A percentile compares a stretch with the other conserved stretches of the same genome.
Conservation (phyloP, 306 rosid species). For the Trifolium pratense region DNA sequence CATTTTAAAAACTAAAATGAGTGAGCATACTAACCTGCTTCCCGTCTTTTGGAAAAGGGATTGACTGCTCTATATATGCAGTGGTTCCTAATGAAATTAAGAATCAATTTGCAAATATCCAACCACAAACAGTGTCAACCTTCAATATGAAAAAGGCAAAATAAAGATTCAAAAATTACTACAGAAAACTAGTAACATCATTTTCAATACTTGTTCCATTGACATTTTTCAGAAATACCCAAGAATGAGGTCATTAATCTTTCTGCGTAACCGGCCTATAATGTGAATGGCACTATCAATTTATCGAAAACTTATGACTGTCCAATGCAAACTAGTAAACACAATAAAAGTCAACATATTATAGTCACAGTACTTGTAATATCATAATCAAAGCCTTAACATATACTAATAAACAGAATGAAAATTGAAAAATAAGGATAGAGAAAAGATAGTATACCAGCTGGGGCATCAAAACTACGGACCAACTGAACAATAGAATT, state of each 20-base stretch:
- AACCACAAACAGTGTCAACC: constrained; percentile 47
- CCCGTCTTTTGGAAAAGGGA: constrained; percentile 85
- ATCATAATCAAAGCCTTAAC: background rate
- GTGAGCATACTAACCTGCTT: constrained; percentile 67
- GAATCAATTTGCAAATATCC: constrained; percentile 44
- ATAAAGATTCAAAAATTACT: constrained; percentile 29
- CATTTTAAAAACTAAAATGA: background rate
- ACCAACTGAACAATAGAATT: constrained; percentile 79
- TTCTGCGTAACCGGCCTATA: background rate
- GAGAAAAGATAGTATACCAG: constrained; percentile 51
- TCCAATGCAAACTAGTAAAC: constrained; percentile 19
- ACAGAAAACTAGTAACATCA: constrained; percentile 13
- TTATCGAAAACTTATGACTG: constrained; percentile 15
- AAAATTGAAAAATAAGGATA: constrained; percentile 6
- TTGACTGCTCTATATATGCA: constrained; percentile 84
- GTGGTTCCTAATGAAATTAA: constrained; percentile 68
- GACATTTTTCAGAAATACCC: constrained; percentile 10
- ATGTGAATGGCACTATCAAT: constrained; percentile 1
- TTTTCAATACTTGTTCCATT: background rate
- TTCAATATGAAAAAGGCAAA: constrained; percentile 34
- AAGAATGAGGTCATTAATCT: constrained; percentile 8
- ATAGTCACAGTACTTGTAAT: background rate
- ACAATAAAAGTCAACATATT: background rate
- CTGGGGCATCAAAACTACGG: constrained; percentile 71
- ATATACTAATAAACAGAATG: background rate